These are phyloP conservation scores for Ceratonia siliqua DNA, from an alignment of 306 rosid genomes.

Conservation along the genomic window DNA sequence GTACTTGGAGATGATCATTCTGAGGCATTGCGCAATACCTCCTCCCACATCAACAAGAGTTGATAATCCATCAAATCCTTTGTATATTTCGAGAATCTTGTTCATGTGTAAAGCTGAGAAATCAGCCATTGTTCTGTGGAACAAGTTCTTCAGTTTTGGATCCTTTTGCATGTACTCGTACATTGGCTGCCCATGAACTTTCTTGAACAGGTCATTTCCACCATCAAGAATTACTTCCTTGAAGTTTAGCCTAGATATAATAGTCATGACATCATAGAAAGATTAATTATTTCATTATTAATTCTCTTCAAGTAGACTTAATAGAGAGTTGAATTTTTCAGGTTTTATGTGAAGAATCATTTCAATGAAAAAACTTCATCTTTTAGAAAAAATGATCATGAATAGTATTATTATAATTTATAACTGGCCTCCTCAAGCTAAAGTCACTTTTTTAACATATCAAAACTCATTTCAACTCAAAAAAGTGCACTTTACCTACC, in stretches of 20 bases:
- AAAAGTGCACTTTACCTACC: no score
- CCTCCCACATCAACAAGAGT: constrained; percentile 48
- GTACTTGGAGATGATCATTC: constrained; percentile 30
- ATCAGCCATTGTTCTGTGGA: background rate
- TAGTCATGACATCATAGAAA: background rate
- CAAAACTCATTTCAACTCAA: no score
- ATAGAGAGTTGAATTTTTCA: no score
- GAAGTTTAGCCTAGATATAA: background rate
- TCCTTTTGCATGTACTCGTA: background rate
- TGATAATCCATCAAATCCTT: constrained; percentile 40
- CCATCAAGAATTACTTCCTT: background rate
- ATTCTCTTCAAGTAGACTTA: no score
- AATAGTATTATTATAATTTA: no score
- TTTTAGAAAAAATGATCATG: no score
- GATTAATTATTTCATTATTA: no score
- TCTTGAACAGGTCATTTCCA: background rate
- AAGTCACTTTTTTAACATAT: no score
- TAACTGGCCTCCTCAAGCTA: no score
- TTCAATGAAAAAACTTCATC: no score
- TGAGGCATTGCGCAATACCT: constrained; percentile 38
- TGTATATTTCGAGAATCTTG: constrained; percentile 31
- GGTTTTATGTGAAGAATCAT: no score
- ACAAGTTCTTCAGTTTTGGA: background rate
- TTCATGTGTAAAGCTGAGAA: background rate
- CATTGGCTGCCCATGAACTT: background rate